Conservation (phyloP, 805 yeast genomes). For the Kazachstania viticola region DNA sequence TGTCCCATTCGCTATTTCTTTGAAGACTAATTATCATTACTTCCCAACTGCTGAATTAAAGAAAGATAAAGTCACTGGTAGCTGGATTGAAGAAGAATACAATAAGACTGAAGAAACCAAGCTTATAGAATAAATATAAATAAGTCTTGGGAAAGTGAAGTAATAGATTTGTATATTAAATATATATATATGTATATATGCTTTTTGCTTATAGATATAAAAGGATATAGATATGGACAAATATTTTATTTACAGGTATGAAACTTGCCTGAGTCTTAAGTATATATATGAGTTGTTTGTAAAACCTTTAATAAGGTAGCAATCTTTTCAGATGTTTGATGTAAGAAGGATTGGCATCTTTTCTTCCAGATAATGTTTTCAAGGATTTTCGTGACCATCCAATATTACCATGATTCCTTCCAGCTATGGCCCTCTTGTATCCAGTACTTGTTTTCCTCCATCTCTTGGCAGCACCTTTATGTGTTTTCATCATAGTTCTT, state of each 20-base stretch:
- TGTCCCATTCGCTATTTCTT: constrained; percentile 73
- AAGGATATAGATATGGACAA: too few species aligned
- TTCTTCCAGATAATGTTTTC: constrained; percentile 48
- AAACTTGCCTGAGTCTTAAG: too few species aligned
- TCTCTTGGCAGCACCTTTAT: constrained; percentile 78
- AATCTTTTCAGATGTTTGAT: constrained; percentile 46
- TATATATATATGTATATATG: not conserved
- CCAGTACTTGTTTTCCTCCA: constrained; percentile 65
- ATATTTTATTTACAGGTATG: too few species aligned
- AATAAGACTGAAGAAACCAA: constrained; percentile 26
- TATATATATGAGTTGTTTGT: too few species aligned
- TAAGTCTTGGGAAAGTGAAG: not conserved
- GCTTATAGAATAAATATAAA: not conserved
- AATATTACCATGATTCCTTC: constrained; percentile 87
- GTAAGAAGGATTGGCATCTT: constrained; percentile 43
- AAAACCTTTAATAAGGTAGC: constrained; percentile 41
- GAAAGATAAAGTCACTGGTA: constrained; percentile 34
- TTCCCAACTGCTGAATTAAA: constrained; percentile 62
- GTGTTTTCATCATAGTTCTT: constrained; percentile 52
- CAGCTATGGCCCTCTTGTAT: constrained; percentile 65
- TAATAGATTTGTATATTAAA: not conserved
- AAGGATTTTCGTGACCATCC: constrained; percentile 65
- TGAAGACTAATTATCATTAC: constrained; percentile 82
- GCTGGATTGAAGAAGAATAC: constrained; percentile 46
- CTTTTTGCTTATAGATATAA: not conserved